Base-by-base conservation (phyloP, 345 rosid genomes). In the Hibiscus mutabilis region DNA sequence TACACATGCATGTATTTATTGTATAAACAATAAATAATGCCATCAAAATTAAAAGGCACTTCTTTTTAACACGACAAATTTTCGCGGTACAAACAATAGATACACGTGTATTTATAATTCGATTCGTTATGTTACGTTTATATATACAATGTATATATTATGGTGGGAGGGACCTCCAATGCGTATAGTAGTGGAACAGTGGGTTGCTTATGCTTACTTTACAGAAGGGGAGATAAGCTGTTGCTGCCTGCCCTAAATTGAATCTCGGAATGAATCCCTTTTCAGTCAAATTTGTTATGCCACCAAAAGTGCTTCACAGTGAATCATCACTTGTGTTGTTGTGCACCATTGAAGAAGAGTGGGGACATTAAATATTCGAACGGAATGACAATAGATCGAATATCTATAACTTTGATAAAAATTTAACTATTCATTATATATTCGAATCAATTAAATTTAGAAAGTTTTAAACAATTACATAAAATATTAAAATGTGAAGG, bases 241-340 rank as follows among this genome's bases (percentile, higher is more conserved):
- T 65, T 22, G 53, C 29, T 40, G 33, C 37, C 56, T 14, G 69
- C 69, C 69, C 6, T 52, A 51, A 52, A 16, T 51, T 13, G 21
- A 19, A 46, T 24, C 22, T 6, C 6, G 35, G 35, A 31, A 12
- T 9, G 9, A 13, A 15, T 18, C 42, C 44, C 13, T 18, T 68
- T 53, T 52, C 8, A 46, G 60, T 33, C 60, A 68, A 68, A 19
- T 16, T 49, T 37, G 40, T 37, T 37, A 68, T 11, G 46, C 42
- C 59, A 4, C 29, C 71, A 2, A n/a, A 68, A 51, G 18, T 68
- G 71, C 60, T 68, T 31, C 46, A 68, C 47, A 68, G 71, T 29
- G 71, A 68, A 68, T 14, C 60, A 11, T 68, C 71, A 52, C 29
- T 68, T 29, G 1, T 51, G 5, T 24, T 57, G 16, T 13, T 51